Base-by-base conservation (phyloP, 2,329 filamentous ascomycete species). In the Neurospora sp. region DNA sequence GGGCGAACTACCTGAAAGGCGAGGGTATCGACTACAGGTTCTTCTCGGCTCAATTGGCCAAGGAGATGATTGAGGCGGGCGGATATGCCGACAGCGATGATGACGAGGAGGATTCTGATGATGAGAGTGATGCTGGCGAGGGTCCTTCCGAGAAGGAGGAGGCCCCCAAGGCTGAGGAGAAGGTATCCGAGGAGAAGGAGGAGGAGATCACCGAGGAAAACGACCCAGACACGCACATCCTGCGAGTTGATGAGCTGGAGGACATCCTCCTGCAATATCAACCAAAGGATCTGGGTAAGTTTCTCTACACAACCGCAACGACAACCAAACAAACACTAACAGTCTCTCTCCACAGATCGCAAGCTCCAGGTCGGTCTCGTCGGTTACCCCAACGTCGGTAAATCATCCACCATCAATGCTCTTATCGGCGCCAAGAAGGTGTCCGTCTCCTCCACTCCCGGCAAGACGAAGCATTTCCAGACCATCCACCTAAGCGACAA, bases 401-500 rank as follows among this genome's bases (percentile, higher is more conserved):
- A 99, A 83, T 99, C 96, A 1, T 97, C 94, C 67, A 99, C 96
- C 17, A 99, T 99, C 85, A 99, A 99, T 83, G 95, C 96, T 57
- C 87, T 99, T n/a, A 94, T 98, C 70, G 96, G 96, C 67, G 90
- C 96, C 69, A 99, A 98, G 84, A 99, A 98, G 82, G 96, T 99
- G 6, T 98, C 95, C 0, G 96, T 99, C 46, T 99, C 96, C 17
- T 91, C 95, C 15, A 99, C 96, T 1, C 96, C 96, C 4, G 96
- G 96, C 79, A 99, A 99, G 83, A 99, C 96, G 15, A 99, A 99
- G 83, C 96, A 99, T 77, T 99, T 99, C 83, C 96, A 99, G 81
- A 99, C 96, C 1, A 96, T 99, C 71, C 94, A 97, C 78, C 88
- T 99, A 39, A 96, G 92, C 71, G 91, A 96, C 0, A 88, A 89